These are phyloP conservation scores for Rhodotorula sphaerocarpa DNA, from an alignment of 768 basidiomycete species.

Conservation along the genomic window DNA sequence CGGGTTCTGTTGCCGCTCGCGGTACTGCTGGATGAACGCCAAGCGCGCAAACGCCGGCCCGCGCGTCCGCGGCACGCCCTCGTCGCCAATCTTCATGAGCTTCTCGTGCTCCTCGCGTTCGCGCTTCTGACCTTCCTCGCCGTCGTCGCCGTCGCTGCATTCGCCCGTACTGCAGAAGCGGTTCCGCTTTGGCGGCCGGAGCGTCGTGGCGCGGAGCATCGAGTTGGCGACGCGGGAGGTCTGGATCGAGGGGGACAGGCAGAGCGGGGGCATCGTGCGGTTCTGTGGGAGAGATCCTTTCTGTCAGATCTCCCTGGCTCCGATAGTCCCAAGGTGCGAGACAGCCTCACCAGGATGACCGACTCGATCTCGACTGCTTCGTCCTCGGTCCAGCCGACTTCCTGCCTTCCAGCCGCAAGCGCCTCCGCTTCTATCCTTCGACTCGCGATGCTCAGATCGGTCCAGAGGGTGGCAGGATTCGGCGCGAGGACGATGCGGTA, in stretches of 20 bases:
- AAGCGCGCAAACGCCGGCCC: constrained; percentile 35
- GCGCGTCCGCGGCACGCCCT: constrained; percentile 23
- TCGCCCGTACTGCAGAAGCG: constrained; percentile 26
- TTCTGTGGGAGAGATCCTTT: constrained; percentile 6
- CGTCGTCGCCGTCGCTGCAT: constrained; percentile 12
- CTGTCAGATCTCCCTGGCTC: background rate
- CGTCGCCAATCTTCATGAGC: constrained; percentile 33
- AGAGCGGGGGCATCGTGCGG: constrained; percentile 28
- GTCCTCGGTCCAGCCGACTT: constrained; percentile 42
- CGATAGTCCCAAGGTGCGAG: background rate
- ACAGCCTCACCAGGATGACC: constrained; percentile 43
- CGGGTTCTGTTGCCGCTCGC: constrained; percentile 24
- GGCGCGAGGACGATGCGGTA: constrained; percentile 41
- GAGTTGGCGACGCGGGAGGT: constrained; percentile 42
- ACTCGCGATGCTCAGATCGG: constrained; percentile 37
- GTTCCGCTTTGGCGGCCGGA: constrained; percentile 40
- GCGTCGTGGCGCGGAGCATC: constrained; percentile 44
- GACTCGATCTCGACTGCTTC: constrained; percentile 45
- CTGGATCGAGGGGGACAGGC: constrained; percentile 33
- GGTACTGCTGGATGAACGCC: constrained; percentile 34
- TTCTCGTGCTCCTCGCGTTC: constrained; percentile 30
- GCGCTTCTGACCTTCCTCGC: constrained; percentile 11
- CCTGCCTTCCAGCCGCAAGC: constrained; percentile 18
- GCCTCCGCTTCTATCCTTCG: constrained; percentile 11
- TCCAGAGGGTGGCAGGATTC: constrained; percentile 41